Base-by-base conservation (phyloP, 2,329 filamentous ascomycete species). In the Thielaviopsis euricoi region DNA sequence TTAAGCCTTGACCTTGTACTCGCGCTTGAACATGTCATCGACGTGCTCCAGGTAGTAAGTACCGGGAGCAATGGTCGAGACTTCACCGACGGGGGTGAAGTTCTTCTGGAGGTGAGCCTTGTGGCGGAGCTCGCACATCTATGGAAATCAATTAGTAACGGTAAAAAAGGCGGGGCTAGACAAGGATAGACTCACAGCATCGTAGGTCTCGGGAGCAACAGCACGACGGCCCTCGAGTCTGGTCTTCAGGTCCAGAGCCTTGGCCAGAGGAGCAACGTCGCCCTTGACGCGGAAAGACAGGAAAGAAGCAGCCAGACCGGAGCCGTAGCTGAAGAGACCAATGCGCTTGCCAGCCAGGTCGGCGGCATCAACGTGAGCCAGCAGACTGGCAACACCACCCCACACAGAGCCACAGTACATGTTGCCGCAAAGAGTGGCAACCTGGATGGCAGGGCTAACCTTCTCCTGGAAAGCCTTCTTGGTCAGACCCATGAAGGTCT, bases 401-500 rank as follows among this genome's bases (percentile, higher is more conserved):
- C 86, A 89, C 67, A 91, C 81, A 65, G 86, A 87, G 63, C 71
- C 79, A 67, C 78, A 81, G 75, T 82, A 82, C 79, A 81, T 81
- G 76, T 82, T 82, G 64, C 79, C 81, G 70, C 84, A 87, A 70
- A 86, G 80, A 63, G 86, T 90, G 64, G 87, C 82, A 40, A 89
- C 84, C 72, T 89, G 79, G 68, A 87, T 84, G 66, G 77, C 75
- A 56, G 86, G 85, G 68, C 77, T 76, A 65, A 93, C 84, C 66
- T 87, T 84, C 72, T 90, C 85, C 68, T 81, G 79, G 73, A 87
- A 91, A 65, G 80, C 81, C 79, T 90, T 90, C 81, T 93, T 91
- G 70, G 85, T 84, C 65, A 91, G 76, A 59, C 69, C 76, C 84
- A 93, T 87, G 71, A 93, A 93, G 62, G 84, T 85, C 81, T 91